Evolutionary conservation across 441 rosid species (phyloP), one percentile per base, ranked within the genome.

Genomic region (Hypseocharis bilobata): DNA sequence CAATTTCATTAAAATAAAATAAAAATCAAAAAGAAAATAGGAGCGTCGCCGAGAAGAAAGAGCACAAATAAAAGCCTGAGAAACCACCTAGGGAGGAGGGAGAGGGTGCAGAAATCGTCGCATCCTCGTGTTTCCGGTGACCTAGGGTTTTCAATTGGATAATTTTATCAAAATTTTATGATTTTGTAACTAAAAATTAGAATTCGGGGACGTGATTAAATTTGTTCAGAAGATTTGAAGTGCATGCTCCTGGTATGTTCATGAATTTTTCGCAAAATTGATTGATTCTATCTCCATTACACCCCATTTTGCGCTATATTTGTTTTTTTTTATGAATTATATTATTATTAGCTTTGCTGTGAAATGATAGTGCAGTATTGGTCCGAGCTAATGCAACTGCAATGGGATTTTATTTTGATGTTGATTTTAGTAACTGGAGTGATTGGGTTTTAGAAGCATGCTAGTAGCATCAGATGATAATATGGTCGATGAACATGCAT

Each of bases 41-140:
- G 56, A 49, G 56, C 56, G 25, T 49, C 25, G 25, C 56, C 10
- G 13, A 49, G 56, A 49, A 49, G 56, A 49, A 49, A 49, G 56
- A 49, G 56, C 23, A 49, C 56, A 49, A 49, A 19, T 49, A 22
- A 7, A 49, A 49, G 20, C 6, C 26, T 22, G 56, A 49, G 22
- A 20, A 22, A 22, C 6, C 56, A 26, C 3, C 20, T 49, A 26
- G 22, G 7, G 26, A 8, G 26, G 56, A 19, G 8, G 13, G 26
- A 19, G 26, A n/a, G n/a, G n/a, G n/a, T n/a, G n/a, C n/a, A 49
- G 23, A 49, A 22, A 49, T 49, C 26, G 56, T 49, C 27, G 23
- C 26, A 13, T 6, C 20, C 26, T 49, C 56, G 56, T 49, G 56
- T 17, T 17, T 8, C 56, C 23, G 56, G 22, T 22, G 56, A 49